Conservation (phyloP, 139 green algal species). For the Mesotaenium endlicherianum region DNA sequence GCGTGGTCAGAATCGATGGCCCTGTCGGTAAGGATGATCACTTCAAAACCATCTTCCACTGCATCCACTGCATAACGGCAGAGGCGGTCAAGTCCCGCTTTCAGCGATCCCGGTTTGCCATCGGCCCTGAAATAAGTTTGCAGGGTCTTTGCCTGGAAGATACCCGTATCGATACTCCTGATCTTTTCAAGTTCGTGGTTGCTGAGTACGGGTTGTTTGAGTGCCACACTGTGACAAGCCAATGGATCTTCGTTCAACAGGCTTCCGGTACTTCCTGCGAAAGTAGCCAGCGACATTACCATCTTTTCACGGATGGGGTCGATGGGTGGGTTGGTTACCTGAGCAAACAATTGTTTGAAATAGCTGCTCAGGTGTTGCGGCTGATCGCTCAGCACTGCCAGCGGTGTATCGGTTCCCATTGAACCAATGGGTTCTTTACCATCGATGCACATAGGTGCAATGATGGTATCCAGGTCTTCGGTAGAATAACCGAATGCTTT, state of each 20-base stretch:
- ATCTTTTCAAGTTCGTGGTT: too few species aligned
- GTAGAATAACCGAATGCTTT: slow-evolving; percentile 66
- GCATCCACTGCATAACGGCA: slow-evolving; percentile 65
- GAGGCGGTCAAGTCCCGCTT: slow-evolving; percentile 69
- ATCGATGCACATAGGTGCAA: slow-evolving; percentile 75
- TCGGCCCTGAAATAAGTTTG: too few species aligned
- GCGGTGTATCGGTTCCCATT: slow-evolving; percentile 89
- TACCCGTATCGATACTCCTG: too few species aligned
- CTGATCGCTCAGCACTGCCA: slow-evolving; percentile 73
- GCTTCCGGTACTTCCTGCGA: too few species aligned
- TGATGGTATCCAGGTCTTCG: slow-evolving; percentile 82
- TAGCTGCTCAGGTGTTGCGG: slow-evolving; percentile 83
- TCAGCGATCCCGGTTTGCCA: too few species aligned
- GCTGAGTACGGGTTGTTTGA: too few species aligned
- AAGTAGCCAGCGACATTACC: slow-evolving; percentile 80
- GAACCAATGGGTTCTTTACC: slow-evolving; percentile 77
- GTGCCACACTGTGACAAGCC: too few species aligned
- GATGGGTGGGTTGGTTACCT: slow-evolving; percentile 95
- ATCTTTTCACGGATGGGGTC: slow-evolving; percentile 90
- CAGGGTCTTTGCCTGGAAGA: too few species aligned
- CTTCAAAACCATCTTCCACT: slow-evolving; percentile 67
- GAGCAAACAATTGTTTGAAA: slow-evolving; percentile 95
- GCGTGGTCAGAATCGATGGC: slow-evolving; percentile 54
- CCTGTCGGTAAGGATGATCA: slow-evolving; percentile 78
- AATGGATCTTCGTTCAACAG: too few species aligned